These are phyloP conservation scores for Aspergillus avenaceus DNA, from an alignment of 495 filamentous ascomycete genomes.

Conservation along the genomic window DNA sequence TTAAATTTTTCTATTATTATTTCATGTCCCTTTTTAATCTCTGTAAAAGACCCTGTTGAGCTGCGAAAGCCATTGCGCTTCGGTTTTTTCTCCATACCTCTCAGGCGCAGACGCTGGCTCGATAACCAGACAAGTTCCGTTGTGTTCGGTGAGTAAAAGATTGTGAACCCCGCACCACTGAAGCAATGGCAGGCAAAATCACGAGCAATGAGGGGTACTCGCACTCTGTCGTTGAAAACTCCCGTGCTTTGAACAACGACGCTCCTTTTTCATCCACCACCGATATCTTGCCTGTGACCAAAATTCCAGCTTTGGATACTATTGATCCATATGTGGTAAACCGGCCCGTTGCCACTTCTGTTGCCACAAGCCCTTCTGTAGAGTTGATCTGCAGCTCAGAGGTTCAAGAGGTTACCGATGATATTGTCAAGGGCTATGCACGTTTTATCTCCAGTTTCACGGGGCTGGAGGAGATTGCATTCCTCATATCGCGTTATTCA, in stretches of 20 bases:
- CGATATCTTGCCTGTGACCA: conserved; percentile 16
- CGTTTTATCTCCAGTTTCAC: conserved; percentile 18
- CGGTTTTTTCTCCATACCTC: conserved; percentile 2
- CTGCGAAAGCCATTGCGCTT: neutral
- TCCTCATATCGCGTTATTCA: conserved; percentile 7
- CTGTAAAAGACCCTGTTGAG: neutral
- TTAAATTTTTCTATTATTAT: neutral
- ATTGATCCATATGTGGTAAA: conserved; percentile 19
- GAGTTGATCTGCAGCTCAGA: conserved; percentile 10
- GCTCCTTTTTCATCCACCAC: neutral
- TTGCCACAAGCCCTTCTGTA: conserved; percentile 6
- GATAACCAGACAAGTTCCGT: conserved; percentile 12
- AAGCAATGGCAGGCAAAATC: conserved; percentile 15
- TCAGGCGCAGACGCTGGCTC: conserved; percentile 1
- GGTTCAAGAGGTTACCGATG: conserved; percentile 5
- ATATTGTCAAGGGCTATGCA: conserved; percentile 17
- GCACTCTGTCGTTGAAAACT: neutral
- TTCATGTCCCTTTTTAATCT: conserved; percentile 3
- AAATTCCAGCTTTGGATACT: conserved; percentile 22
- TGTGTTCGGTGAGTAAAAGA: conserved; percentile 14
- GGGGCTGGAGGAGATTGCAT: conserved; percentile 21
- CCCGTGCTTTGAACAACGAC: neutral
- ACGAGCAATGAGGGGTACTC: conserved; percentile 10
- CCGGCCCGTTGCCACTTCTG: neutral
- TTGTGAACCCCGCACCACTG: conserved; percentile 13